Conservation (phyloP, 116 monocot genomes). For the Phalaenopsis hybrid region DNA sequence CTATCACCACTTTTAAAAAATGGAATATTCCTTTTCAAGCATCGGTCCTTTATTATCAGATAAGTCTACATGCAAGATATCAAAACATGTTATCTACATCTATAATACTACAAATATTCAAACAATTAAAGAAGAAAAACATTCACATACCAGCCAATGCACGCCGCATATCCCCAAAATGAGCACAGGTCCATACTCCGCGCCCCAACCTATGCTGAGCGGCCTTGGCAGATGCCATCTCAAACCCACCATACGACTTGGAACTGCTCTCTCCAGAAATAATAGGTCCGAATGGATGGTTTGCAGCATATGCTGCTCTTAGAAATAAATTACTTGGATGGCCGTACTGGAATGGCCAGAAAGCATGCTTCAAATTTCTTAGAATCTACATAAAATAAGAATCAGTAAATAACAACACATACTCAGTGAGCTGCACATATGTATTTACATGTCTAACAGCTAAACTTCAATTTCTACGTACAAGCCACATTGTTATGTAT, state of each 20-base stretch:
- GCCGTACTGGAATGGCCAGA: conserved; percentile 58
- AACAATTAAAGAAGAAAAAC: conserved; percentile 6
- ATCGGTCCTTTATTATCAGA: not conserved
- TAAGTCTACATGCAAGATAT: not conserved
- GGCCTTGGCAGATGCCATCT: conserved; percentile 54
- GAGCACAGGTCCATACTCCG: conserved; percentile 48
- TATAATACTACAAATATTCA: not conserved
- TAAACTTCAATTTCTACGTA: no score
- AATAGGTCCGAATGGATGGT: conserved; percentile 17
- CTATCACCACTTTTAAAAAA: no score
- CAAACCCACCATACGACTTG: conserved; percentile 23
- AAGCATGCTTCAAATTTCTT: conserved; percentile 41
- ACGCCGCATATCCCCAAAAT: conserved; percentile 62
- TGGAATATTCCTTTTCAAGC: no score
- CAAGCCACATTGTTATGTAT: no score
- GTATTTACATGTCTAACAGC: no score
- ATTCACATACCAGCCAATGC: conserved; percentile 46
- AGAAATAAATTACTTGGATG: conserved; percentile 44
- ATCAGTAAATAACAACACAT: not conserved
- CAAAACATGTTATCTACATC: not conserved
- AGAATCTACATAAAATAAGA: conserved; percentile 31
- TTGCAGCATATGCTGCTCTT: conserved; percentile 47
- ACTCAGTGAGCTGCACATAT: not conserved
- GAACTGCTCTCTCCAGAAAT: conserved; percentile 20
- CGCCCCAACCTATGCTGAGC: conserved; percentile 46